phyloP scores from a whole-genome alignment of 1,139 yeast genomes.

The Sugiyamaella japonica region DNA sequence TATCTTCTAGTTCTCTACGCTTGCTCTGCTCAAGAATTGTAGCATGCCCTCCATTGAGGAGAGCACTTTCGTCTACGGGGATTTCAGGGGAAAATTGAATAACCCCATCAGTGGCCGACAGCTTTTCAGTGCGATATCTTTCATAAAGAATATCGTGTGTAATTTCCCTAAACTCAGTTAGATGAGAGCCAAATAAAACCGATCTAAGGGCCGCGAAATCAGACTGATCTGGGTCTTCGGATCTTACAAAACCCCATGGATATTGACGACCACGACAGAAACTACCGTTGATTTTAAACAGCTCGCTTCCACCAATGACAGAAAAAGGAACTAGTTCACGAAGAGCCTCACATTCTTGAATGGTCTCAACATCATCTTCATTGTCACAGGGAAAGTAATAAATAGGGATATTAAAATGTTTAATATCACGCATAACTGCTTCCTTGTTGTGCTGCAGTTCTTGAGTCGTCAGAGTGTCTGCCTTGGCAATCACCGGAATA shows the following conservation, averaged over 20 bases:
- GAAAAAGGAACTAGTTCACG: slow-evolving; percentile 85
- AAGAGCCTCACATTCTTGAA: slow-evolving; percentile 76
- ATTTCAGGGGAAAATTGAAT: slow-evolving; percentile 5
- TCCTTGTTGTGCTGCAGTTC: slow-evolving; percentile 72
- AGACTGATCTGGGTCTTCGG: slow-evolving; percentile 78
- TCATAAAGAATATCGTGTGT: slow-evolving; percentile 93
- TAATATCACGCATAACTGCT: slow-evolving; percentile 67
- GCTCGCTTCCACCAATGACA: slow-evolving; percentile 59
- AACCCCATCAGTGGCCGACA: slow-evolving; percentile 31
- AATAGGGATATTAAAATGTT: slow-evolving; percentile 73
- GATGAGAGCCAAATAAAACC: slow-evolving; percentile 85
- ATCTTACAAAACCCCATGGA: slow-evolving; percentile 79
- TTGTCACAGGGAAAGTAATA: slow-evolving; percentile 74
- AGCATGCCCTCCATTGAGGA: background rate
- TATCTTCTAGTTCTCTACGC: slow-evolving; percentile 10
- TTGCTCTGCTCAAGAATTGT: background rate
- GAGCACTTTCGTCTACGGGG: background rate
- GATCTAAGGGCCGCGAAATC: slow-evolving; percentile 84
- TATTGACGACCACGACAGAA: slow-evolving; percentile 75
- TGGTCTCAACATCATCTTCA: slow-evolving; percentile 61
- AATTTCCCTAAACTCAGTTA: slow-evolving; percentile 88
- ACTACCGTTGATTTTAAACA: slow-evolving; percentile 24
- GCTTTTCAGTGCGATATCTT: slow-evolving; percentile 84
- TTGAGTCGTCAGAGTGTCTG: slow-evolving; percentile 78
- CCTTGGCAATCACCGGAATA: slow-evolving; percentile 82